phyloP scores from a whole-genome alignment of 2,329 filamentous ascomycete species.

The Calonectria ilicicola region DNA sequence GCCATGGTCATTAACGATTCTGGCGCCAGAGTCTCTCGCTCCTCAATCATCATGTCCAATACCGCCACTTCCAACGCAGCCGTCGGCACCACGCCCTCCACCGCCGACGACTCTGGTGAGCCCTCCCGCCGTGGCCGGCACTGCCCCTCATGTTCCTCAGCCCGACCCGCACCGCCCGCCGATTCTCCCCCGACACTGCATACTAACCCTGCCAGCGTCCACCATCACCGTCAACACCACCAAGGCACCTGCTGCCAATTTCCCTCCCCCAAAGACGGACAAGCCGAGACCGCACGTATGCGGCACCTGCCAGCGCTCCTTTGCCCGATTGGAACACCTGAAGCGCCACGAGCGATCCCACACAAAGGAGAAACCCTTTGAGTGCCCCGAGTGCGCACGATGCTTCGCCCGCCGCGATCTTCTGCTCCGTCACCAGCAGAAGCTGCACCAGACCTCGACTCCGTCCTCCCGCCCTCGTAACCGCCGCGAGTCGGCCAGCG shows the following conservation, averaged over 20 bases:
- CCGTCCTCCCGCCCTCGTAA: slow-evolving; percentile 89
- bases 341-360: slow-evolving; percentile 99
- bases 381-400: slow-evolving; percentile 92
- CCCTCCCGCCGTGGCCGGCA: slow-evolving; percentile 41
- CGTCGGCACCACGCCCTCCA: slow-evolving; percentile 42
- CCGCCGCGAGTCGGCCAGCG: slow-evolving; percentile 88
- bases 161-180: slow-evolving; percentile 36
- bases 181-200: slow-evolving; percentile 36
- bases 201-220: slow-evolving; percentile 55
- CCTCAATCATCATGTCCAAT: slow-evolving; percentile 53
- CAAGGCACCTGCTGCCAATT: slow-evolving; percentile 56
- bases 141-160: slow-evolving; percentile 50
- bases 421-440: slow-evolving; percentile 95
- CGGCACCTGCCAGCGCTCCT: slow-evolving; percentile 89
- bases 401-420: slow-evolving; percentile 96
- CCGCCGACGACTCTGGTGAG: slow-evolving; percentile 57
- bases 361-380: slow-evolving; percentile 98
- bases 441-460: slow-evolving; percentile 93
- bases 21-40: slow-evolving; percentile 51
- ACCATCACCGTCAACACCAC: slow-evolving; percentile 66
- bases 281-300: slow-evolving; percentile 97
- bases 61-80: slow-evolving; percentile 46
- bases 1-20: slow-evolving; percentile 57
- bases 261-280: slow-evolving; percentile 92
- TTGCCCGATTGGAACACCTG: slow-evolving; percentile 93